A percentile compares a stretch with the other conserved stretches of the same genome.
phyloP scores from a whole-genome alignment of 2,329 filamentous ascomycete species.

The Thelonectria rubi region DNA sequence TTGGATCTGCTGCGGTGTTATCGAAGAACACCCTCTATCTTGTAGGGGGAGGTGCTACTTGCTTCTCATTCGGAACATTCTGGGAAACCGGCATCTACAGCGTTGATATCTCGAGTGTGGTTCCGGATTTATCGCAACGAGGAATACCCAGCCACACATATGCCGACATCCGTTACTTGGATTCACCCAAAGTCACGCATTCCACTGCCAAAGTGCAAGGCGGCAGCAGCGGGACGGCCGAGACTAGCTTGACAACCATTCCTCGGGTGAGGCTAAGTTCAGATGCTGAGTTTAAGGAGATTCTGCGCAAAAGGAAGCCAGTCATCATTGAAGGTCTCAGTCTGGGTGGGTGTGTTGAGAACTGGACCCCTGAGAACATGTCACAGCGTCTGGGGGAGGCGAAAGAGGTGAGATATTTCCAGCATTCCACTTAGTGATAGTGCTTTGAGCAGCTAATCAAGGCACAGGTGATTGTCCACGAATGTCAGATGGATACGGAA shows the following conservation, averaged over 20 bases:
- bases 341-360: conserved; percentile 71
- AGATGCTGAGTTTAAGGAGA: conserved; percentile 64
- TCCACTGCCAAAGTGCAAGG: conserved; percentile 16
- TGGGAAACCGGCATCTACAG: conserved; percentile 74
- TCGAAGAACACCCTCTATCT: conserved; percentile 65
- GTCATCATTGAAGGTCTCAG: conserved; percentile 70
- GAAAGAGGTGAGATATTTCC: conserved; percentile 61
- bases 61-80: conserved; percentile 89
- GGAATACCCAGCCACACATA: not conserved
- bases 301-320: conserved; percentile 66
- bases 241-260: conserved; percentile 50
- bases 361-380: conserved; percentile 77
- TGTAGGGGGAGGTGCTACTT: conserved; percentile 83
- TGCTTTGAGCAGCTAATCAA: conserved; percentile 14
- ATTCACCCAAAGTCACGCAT: conserved; percentile 43
- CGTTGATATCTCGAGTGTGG: conserved; percentile 41
- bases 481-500: conserved; percentile 61
- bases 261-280: conserved; percentile 62
- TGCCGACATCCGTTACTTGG: conserved; percentile 32
- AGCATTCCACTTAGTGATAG: not conserved
- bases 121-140: not conserved
- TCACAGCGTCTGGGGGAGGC: conserved; percentile 67
- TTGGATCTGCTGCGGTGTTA: conserved; percentile 69
- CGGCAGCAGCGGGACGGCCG: conserved; percentile 2
- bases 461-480: conserved; percentile 76